Conservation (phyloP, 1,284 basidiomycete species). For the Pseudozyma hubeiensis region DNA sequence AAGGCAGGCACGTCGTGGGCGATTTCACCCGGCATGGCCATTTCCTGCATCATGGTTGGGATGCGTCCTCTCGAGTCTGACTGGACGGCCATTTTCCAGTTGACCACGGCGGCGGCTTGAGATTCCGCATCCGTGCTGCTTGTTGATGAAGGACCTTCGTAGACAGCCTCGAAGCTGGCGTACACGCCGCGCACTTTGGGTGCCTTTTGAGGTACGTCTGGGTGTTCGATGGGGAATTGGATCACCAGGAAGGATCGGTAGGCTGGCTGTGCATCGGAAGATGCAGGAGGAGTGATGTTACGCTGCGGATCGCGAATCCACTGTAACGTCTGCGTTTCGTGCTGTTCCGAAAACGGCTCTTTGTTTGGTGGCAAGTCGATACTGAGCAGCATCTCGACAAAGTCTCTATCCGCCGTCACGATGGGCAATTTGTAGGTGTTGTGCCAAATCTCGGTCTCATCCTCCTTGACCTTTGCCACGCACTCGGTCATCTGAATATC, state of each 20-base stretch:
- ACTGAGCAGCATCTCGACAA: constrained; percentile 60
- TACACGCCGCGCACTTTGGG: constrained; percentile 58
- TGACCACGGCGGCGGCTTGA: constrained; percentile 6
- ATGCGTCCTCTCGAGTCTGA: constrained; percentile 59
- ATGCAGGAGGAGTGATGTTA: constrained; percentile 15
- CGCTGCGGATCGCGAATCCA: constrained; percentile 25
- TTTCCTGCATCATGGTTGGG: constrained; percentile 59
- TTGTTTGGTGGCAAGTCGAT: constrained; percentile 56
- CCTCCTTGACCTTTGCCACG: constrained; percentile 41
- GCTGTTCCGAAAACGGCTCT: constrained; percentile 53
- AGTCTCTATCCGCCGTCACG: constrained; percentile 60
- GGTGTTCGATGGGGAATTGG: constrained; percentile 51
- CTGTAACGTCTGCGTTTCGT: constrained; percentile 37
- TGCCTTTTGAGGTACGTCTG: constrained; percentile 21
- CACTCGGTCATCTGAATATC: constrained; percentile 42
- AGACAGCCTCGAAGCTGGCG: constrained; percentile 60
- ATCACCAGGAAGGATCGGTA: constrained; percentile 59
- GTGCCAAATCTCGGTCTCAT: constrained; percentile 54
- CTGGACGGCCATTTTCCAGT: constrained; percentile 59
- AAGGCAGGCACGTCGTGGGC: constrained; percentile 61
- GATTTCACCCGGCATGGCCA: constrained; percentile 59
- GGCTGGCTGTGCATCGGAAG: constrained; percentile 3
- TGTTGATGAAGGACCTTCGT: constrained; percentile 16
- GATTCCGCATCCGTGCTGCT: not conserved
- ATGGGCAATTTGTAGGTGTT: constrained; percentile 57